phyloP scores from a whole-genome alignment of 192 early-diverging fungal genomes.

The Gigaspora rosea region DNA sequence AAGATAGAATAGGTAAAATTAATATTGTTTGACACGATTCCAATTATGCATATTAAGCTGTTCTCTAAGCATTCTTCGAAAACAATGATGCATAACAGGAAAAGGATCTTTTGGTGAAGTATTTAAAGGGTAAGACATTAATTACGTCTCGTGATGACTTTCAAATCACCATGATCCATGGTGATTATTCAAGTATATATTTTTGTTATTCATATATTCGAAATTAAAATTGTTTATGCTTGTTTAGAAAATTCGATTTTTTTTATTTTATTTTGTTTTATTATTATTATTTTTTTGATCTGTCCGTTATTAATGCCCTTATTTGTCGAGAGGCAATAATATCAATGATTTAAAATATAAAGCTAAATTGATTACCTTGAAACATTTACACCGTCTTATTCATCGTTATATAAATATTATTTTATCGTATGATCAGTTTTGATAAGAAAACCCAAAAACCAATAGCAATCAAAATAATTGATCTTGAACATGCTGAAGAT shows the following conservation, averaged over 20 bases:
- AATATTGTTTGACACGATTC: not conserved
- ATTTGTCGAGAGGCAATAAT: no score
- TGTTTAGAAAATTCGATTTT: no score
- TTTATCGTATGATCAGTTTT: constrained; percentile 44
- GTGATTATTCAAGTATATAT: not conserved
- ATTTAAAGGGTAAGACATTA: constrained; percentile 69
- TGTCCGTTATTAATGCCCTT: no score
- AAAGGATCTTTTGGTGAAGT: constrained; percentile 85
- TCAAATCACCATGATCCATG: constrained; percentile 22
- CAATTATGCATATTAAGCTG: not conserved
- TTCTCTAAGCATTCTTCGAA: not conserved
- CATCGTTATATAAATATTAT: no score
- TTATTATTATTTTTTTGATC: no score
- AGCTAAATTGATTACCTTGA: not conserved
- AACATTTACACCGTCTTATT: no score
- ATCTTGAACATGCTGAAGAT: constrained; percentile 95
- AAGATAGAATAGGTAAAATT: constrained; percentile 63
- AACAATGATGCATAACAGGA: constrained; percentile 36
- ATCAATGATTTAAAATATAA: not conserved
- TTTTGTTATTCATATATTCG: no score
- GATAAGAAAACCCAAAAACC: constrained; percentile 65
- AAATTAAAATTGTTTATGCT: no score
- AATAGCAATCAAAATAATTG: constrained; percentile 98
- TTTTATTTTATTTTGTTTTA: no score
- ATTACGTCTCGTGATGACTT: not conserved